phyloP scores from a whole-genome alignment of 768 basidiomycete species.

The Porphyrellus cyaneotinctus region DNA sequence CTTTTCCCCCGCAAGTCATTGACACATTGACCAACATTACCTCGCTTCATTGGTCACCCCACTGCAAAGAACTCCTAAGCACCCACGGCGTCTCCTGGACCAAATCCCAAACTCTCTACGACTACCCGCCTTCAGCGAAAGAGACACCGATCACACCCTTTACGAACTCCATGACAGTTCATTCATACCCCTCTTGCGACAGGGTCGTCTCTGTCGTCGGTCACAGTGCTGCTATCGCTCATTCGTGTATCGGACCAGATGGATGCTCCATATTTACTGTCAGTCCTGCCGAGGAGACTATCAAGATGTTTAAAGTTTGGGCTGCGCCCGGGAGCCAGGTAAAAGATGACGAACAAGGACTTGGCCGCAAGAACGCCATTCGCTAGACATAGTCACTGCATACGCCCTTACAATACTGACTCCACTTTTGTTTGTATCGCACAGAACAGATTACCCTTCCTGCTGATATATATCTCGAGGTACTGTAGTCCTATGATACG shows the following conservation, averaged over 20 bases:
- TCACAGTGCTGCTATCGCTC: slow-evolving; percentile 51
- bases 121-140: slow-evolving; percentile 18
- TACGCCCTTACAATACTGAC: too few relatives aligned
- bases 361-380: slow-evolving; percentile 23
- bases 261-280: slow-evolving; percentile 63
- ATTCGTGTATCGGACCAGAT: slow-evolving; percentile 60
- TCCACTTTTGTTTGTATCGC: slow-evolving; percentile 5
- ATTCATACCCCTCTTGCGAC: slow-evolving; percentile 50
- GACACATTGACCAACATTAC: slow-evolving; percentile 49
- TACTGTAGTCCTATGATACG: slow-evolving; percentile 10
- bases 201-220: slow-evolving; percentile 53
- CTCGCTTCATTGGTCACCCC: slow-evolving; percentile 65
- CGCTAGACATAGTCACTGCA: slow-evolving; percentile 24
- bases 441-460: background rate
- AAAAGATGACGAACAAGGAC: slow-evolving; percentile 20
- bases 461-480: slow-evolving; percentile 10
- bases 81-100: slow-evolving; percentile 54
- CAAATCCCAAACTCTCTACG: slow-evolving; percentile 17
- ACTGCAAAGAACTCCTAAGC: slow-evolving; percentile 81
- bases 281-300: slow-evolving; percentile 59
- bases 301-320: slow-evolving; percentile 76
- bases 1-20: slow-evolving; percentile 46
- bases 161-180: slow-evolving; percentile 45
- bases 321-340: slow-evolving; percentile 18
- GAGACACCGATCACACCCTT: slow-evolving; percentile 24